Evolutionary conservation across 768 basidiomycete species (phyloP).

Genomic region (Tylopilus rubrobrunneus): DNA sequence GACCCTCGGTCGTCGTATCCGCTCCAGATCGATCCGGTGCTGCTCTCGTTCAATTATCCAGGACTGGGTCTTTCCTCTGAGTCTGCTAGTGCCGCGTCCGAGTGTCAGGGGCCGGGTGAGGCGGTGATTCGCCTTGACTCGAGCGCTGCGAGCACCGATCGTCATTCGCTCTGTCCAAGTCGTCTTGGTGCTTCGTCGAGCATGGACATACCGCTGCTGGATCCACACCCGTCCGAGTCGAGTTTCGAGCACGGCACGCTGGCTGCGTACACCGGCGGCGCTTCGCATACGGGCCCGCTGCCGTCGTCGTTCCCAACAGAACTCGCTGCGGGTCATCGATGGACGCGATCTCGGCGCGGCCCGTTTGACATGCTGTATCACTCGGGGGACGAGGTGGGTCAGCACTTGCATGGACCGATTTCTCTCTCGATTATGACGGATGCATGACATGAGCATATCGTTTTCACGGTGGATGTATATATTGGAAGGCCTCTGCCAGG

Average conservation of each 20-base stretch:
- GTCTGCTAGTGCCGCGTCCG: neutral
- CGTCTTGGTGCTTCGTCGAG: neutral
- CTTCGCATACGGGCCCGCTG: neutral
- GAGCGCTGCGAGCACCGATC: no score
- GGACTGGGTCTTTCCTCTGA: neutral
- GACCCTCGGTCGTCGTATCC: neutral
- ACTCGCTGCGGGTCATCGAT: neutral
- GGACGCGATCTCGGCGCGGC: neutral
- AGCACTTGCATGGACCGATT: conserved; percentile 3
- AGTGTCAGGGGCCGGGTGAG: neutral
- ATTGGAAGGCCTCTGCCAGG: no score
- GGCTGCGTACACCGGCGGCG: neutral
- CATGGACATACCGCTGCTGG: neutral
- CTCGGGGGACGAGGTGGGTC: conserved; percentile 5
- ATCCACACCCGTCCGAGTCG: neutral
- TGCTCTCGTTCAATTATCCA: conserved; percentile 19
- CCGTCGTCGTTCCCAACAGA: conserved; percentile 1
- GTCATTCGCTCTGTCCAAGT: no score
- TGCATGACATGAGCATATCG: neutral
- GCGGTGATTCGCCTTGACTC: no score
- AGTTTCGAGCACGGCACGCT: neutral
- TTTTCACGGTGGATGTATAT: no score
- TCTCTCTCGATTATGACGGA: conserved; percentile 4
- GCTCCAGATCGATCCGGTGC: conserved; percentile 26
- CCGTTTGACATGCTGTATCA: conserved; percentile 3